Conservation (phyloP, 2,329 filamentous ascomycete genomes). For the Aspergillus clavatus region DNA sequence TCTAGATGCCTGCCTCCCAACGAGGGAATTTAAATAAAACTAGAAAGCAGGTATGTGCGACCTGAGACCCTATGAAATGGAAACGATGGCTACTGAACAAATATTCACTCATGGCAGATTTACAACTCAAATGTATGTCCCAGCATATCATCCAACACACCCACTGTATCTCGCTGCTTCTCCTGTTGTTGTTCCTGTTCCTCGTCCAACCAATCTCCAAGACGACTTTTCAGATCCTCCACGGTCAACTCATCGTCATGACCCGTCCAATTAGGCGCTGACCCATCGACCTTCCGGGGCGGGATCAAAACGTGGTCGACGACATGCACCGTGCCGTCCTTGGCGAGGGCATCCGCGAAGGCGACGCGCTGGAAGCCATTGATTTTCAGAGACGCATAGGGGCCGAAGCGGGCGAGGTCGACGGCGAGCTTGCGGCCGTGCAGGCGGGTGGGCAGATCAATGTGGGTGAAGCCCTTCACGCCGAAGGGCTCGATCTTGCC, state of each 20-base stretch:
- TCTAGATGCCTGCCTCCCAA: background rate
- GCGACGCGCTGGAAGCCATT: slow-evolving; percentile 67
- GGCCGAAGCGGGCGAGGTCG: slow-evolving; percentile 65
- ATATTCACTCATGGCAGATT: slow-evolving; percentile 1
- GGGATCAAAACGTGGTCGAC: slow-evolving; percentile 70
- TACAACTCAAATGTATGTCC: slow-evolving; percentile 5
- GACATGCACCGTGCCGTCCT: slow-evolving; percentile 79
- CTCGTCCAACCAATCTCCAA: slow-evolving; percentile 14
- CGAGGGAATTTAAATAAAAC: background rate
- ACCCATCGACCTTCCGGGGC: slow-evolving; percentile 49
- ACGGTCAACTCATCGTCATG: slow-evolving; percentile 15
- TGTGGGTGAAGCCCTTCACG: slow-evolving; percentile 38
- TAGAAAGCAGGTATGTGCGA: background rate
- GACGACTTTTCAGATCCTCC: slow-evolving; percentile 17
- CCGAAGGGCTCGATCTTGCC: slow-evolving; percentile 27
- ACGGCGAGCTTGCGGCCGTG: slow-evolving; percentile 62
- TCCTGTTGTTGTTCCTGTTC: slow-evolving; percentile 3
- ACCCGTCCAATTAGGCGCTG: slow-evolving; percentile 1
- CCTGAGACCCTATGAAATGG: background rate
- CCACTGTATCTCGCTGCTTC: too few relatives aligned
- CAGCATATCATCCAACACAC: background rate
- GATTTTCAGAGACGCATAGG: slow-evolving; percentile 66
- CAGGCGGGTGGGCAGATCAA: slow-evolving; percentile 68
- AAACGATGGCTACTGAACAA: slow-evolving; percentile 2
- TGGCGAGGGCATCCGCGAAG: slow-evolving; percentile 65